A percentile compares a stretch with the other conserved stretches of the same genome.
Evolutionary conservation across 2,329 filamentous ascomycete species (phyloP).

Genomic region (Sarocladium kiliense): DNA sequence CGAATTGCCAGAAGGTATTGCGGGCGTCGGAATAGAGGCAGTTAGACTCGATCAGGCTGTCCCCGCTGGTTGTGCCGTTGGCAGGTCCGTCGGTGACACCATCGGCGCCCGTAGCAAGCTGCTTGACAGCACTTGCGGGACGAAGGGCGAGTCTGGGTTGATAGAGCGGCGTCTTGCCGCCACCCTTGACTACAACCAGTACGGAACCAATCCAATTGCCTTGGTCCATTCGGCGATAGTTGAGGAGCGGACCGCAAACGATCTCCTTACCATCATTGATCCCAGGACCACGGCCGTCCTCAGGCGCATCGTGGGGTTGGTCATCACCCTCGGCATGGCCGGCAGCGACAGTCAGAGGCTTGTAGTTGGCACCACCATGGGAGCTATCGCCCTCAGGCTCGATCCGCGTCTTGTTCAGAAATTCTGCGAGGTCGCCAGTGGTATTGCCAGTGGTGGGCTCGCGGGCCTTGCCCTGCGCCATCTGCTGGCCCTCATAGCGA

Average conservation of each 20-base stretch:
- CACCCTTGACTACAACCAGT: constrained; percentile 72
- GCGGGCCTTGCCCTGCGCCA: constrained; percentile 20
- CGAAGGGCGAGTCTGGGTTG: constrained; percentile 56
- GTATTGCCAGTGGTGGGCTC: constrained; percentile 29
- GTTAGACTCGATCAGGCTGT: constrained; percentile 31
- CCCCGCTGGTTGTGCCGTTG: constrained; percentile 33
- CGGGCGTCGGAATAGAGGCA: constrained; percentile 60
- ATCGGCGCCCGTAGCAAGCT: constrained; percentile 18
- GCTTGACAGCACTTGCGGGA: constrained; percentile 26
- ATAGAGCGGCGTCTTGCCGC: constrained; percentile 51
- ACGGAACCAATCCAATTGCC: constrained; percentile 79
- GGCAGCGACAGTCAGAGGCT: constrained; percentile 45
- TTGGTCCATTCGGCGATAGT: constrained; percentile 71
- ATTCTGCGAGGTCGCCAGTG: constrained; percentile 49
- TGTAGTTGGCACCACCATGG: constrained; percentile 31
- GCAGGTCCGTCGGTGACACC: constrained; percentile 20
- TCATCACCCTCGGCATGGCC: constrained; percentile 25
- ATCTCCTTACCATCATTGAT: constrained; percentile 51
- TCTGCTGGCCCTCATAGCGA: constrained; percentile 35
- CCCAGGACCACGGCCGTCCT: constrained; percentile 14
- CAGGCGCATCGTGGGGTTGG: constrained; percentile 14
- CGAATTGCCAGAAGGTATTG: constrained; percentile 92
- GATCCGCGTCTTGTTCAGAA: constrained; percentile 48
- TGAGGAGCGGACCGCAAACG: constrained; percentile 68
- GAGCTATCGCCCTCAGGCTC: constrained; percentile 30